Evolutionary conservation across 306 rosid species (phyloP).

Genomic region (Ziziphus jujuba): DNA sequence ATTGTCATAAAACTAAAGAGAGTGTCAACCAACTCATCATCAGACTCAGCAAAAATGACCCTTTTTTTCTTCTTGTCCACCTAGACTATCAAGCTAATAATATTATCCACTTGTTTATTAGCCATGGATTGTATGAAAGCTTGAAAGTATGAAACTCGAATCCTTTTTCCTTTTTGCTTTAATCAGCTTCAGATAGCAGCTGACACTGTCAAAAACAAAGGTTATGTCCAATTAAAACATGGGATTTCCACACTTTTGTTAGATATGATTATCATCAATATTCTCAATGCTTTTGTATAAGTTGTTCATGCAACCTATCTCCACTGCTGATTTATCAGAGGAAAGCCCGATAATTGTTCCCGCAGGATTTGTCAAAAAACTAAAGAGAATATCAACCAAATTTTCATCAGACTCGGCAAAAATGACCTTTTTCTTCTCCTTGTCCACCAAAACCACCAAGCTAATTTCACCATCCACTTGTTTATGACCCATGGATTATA

Average conservation of each 20-base stretch:
- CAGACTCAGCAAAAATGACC: too few relatives aligned
- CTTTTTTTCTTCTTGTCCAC: background rate
- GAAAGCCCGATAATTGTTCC: background rate
- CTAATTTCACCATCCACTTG: background rate
- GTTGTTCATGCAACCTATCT: too few relatives aligned
- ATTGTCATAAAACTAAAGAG: too few relatives aligned
- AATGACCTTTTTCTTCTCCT: background rate
- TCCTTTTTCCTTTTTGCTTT: background rate
- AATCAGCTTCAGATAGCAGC: too few relatives aligned
- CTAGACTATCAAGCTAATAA: background rate
- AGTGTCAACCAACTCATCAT: too few relatives aligned
- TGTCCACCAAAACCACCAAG: constrained; percentile 6
- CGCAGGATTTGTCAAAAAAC: constrained; percentile 1
- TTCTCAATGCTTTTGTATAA: too few relatives aligned
- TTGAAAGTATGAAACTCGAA: background rate
- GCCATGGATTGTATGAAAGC: background rate
- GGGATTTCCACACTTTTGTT: too few relatives aligned
- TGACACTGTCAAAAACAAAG: too few relatives aligned
- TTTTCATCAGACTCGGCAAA: background rate
- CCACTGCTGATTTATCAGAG: background rate
- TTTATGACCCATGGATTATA: background rate
- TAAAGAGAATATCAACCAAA: constrained; percentile 12
- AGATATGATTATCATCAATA: too few relatives aligned
- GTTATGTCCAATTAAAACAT: too few relatives aligned
- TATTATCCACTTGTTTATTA: background rate